phyloP scores from a whole-genome alignment of 306 rosid genomes.

The Glycyrrhiza uralensis region DNA sequence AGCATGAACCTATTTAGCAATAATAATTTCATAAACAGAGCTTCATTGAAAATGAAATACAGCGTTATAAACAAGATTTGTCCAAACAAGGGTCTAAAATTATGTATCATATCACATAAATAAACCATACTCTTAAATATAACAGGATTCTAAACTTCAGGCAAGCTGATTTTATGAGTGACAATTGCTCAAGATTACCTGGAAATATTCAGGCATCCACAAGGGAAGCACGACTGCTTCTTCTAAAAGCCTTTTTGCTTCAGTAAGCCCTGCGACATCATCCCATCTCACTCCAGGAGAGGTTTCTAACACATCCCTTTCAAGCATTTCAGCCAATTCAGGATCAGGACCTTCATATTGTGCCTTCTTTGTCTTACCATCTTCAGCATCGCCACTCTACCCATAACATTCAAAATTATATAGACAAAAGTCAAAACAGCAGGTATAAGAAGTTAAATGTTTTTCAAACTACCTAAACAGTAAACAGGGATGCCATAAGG shows the following conservation, averaged over 20 bases:
- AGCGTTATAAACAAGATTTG: neutral
- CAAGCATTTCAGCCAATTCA: slow-evolving; percentile 98
- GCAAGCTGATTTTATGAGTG: neutral
- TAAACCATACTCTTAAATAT: neutral
- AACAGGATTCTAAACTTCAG: slow-evolving; percentile 1
- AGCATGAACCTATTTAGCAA: neutral
- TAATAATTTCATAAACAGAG: neutral
- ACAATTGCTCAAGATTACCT: slow-evolving; percentile 49
- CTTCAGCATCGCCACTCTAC: slow-evolving; percentile 79
- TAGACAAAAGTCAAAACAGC: slow-evolving; percentile 10
- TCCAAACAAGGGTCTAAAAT: slow-evolving; percentile 13
- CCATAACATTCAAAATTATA: slow-evolving; percentile 15
- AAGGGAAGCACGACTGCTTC: slow-evolving; percentile 99
- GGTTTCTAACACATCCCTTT: slow-evolving; percentile 89
- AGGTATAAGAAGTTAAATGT: neutral
- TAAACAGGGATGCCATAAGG: neutral
- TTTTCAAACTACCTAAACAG: slow-evolving; percentile 3
- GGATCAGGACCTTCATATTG: slow-evolving; percentile 98
- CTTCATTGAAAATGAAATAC: neutral
- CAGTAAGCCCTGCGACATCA: slow-evolving; percentile 90
- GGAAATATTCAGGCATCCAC: slow-evolving; percentile 99
- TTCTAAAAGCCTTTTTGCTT: slow-evolving; percentile 95
- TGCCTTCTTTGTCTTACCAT: slow-evolving; percentile 69
- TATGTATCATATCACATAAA: neutral
- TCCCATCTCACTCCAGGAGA: slow-evolving; percentile 99